phyloP scores from a whole-genome alignment of 2,329 filamentous ascomycete species.

The Cadophora luteo-olivacea region DNA sequence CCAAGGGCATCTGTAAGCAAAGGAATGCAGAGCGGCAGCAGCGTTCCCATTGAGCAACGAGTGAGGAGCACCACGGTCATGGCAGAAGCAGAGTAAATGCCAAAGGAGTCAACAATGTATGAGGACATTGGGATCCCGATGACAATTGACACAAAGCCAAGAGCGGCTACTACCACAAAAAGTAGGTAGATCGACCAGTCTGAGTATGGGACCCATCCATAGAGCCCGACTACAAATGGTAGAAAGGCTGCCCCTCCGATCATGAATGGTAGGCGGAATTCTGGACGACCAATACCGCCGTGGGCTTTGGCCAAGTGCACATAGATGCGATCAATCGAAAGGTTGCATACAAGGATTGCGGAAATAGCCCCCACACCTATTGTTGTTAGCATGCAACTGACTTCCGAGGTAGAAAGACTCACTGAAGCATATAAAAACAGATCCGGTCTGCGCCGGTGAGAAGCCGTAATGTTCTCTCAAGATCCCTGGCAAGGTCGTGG shows the following conservation, averaged over 20 bases:
- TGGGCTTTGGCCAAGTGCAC: constrained; percentile 32
- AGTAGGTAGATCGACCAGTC: constrained; percentile 60
- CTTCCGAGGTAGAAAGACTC: constrained; percentile 15
- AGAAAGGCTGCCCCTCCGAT: constrained; percentile 58
- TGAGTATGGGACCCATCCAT: constrained; percentile 58
- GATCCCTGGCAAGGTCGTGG: constrained; percentile 52
- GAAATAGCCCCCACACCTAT: constrained; percentile 35
- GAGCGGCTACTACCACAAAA: constrained; percentile 51
- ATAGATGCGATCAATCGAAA: constrained; percentile 42
- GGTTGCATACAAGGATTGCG: constrained; percentile 52
- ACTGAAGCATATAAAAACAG: constrained; percentile 62
- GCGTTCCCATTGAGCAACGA: constrained; percentile 51
- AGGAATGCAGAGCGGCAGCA: constrained; percentile 58
- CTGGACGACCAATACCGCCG: constrained; percentile 49
- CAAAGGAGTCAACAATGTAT: constrained; percentile 59
- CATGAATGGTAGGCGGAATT: constrained; percentile 68
- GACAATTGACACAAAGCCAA: constrained; percentile 56
- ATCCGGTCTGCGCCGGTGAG: constrained; percentile 58
- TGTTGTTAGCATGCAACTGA: constrained; percentile 21
- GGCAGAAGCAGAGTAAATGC: constrained; percentile 45
- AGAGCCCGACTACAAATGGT: constrained; percentile 61
- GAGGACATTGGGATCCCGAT: constrained; percentile 54
- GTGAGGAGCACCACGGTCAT: constrained; percentile 48
- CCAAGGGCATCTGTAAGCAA: constrained; percentile 56
- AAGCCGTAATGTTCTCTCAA: constrained; percentile 48